Conservation (phyloP, 306 rosid genomes). For the Neltuma alba region DNA sequence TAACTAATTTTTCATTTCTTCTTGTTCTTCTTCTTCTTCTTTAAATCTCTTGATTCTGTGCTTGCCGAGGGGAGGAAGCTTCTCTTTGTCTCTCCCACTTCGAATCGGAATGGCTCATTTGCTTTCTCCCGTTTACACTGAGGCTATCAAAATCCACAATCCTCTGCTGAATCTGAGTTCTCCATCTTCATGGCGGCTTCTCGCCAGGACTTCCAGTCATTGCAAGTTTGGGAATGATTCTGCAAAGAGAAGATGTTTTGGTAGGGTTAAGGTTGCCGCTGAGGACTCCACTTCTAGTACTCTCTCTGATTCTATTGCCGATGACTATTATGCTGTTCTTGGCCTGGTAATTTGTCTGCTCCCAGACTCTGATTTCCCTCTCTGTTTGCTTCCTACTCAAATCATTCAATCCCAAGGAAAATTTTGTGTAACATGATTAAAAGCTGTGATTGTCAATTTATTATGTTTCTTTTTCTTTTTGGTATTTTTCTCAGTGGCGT, state of each 20-base stretch:
- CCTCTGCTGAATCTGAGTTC: conserved; percentile 47
- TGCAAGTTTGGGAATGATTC: conserved; percentile 41
- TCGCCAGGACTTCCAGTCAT: conserved; percentile 37
- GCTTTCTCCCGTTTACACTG: conserved; percentile 67
- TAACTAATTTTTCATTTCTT: neutral
- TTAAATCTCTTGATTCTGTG: neutral
- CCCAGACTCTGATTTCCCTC: conserved; percentile 1
- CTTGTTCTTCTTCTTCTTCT: neutral
- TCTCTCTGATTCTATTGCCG: conserved; percentile 56
- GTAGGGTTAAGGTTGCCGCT: conserved; percentile 67
- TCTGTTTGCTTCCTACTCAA: neutral
- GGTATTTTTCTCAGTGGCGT: neutral
- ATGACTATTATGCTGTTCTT: conserved; percentile 85
- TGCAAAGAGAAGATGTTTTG: conserved; percentile 47
- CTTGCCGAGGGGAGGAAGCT: neutral
- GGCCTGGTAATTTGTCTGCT: conserved; percentile 64
- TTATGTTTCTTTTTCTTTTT: neutral
- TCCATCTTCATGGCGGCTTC: conserved; percentile 51
- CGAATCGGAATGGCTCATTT: conserved; percentile 62
- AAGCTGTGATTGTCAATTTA: neutral
- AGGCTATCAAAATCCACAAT: conserved; percentile 61
- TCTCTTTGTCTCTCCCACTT: neutral
- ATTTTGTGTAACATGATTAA: neutral
- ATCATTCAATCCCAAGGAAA: no score
- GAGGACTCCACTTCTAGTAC: conserved; percentile 45